Evolutionary conservation across 345 rosid species (phyloP), one percentile per base, ranked within the genome.

Genomic region (Pelargonium nanum): DNA sequence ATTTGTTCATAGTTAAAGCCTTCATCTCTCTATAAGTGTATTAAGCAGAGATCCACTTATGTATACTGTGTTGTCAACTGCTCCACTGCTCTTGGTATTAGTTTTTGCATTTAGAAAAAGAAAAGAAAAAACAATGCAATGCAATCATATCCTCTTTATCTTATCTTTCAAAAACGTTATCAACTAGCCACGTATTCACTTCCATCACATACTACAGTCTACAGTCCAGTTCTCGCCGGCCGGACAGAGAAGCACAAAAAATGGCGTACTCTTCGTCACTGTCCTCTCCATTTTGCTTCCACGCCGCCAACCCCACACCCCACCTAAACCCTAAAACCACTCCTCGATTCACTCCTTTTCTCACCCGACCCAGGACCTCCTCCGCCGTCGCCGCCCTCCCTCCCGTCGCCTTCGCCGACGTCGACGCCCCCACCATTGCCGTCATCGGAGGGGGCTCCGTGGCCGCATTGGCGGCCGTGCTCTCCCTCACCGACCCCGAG

Each of bases 381-480:
- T 77, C 85, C 16, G 71, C 85, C 16, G 71, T 80, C 10, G 61
- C 75, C 32, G 67, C 80, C 22, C 75, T 81, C 1, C 76, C 83
- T 19, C 72, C 82, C 23, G 79, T 74, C 21, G 83, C 84, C 44
- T 20, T 80, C 48, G 61, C 83, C 28, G 53, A 71, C 28, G 64
- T 85, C 6, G 91, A 89, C 45, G 55, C 84, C 5, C 69, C 88
- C 1, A 79, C 96, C 1, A 66, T 93, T 5, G 96, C 96, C 23
- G 85, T 84, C 32, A 61, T 93, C 4, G 88, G 96, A 0, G 96
- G 96, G 2, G 78, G 98, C 9, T 85, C 93, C 6, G 80, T 89
- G n/a, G 95, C 99, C 5, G 94, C 97, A 0, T 70, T 93, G 1
- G 91, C 97, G 0, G 96, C 91, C 24, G 81, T 85, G 22, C 77